Evolutionary conservation across 2,329 filamentous ascomycete genomes (phyloP), one percentile per base, ranked within the genome.

Genomic region (Aspergillus tanneri): DNA sequence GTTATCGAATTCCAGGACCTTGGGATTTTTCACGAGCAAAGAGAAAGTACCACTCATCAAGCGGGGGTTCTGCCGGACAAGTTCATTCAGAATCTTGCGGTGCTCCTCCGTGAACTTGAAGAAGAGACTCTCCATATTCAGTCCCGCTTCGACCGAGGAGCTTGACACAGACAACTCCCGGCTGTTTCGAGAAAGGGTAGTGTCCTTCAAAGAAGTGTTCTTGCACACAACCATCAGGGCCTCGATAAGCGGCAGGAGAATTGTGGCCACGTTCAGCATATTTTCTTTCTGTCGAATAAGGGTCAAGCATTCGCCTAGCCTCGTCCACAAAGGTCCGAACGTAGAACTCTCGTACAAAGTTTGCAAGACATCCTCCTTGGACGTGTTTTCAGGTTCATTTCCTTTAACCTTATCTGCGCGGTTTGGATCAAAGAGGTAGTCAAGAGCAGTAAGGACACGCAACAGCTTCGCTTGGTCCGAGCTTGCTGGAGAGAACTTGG

Each of bases 201-300:
- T 74, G 52, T 93, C 88, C 63, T 85, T 86, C 45, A 90, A 77
- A 1, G 90, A 87, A 7, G 90, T 96, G 69, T 97, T 97, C 77
- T 97, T 99, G 80, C 95, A 99, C 22, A 99, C 91, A 44, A 99
- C 93, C 93, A 99, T 99, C 53, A 99, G 77, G 5, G 91, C 90
- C 70, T 99, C 93, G 52, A 99, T 96, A 23, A 99, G 77, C 23
- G 93, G 93, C 27, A 97, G 77, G 21, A 99, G 79, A 55, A 97
- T 97, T 0, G 92, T 97, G 23, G 93, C 95, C 47, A 99, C 91
- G 62, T 95, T 96, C 64, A 97, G 83, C 85, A 97, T 93, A 66
- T 90, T 95, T 66, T 95, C 91, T 48, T 91, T 88, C 69, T 95
- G 83, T 43, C 90, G 87, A 59, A 99, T 96, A 7, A 89, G 87